A percentile compares a stretch with the other conserved stretches of the same genome.
Conservation (phyloP, 2,329 filamentous ascomycete genomes). For the Parastagonospora nodorum region DNA sequence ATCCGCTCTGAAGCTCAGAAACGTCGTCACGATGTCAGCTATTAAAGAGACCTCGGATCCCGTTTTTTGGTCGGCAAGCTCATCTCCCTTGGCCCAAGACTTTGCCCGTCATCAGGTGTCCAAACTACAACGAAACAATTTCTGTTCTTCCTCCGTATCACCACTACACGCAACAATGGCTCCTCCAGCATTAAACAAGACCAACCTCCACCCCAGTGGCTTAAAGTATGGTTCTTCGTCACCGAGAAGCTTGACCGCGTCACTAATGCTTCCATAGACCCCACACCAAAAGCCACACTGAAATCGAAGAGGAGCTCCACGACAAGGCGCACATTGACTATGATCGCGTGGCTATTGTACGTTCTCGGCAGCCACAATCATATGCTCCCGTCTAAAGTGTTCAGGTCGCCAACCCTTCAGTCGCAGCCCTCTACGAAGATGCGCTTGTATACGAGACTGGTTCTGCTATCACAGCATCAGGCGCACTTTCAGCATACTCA, state of each 20-base stretch:
- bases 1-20: constrained; percentile 24
- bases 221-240: constrained; percentile 70
- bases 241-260: too few species aligned
- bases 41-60: constrained; percentile 47
- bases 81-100: constrained; percentile 58
- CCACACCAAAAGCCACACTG: constrained; percentile 75
- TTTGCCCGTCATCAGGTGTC: constrained; percentile 62
- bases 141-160: constrained; percentile 62
- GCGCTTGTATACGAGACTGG: constrained; percentile 97
- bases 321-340: constrained; percentile 99
- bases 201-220: constrained; percentile 86
- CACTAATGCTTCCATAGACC: not conserved
- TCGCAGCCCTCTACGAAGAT: constrained; percentile 97
- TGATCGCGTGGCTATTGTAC: constrained; percentile 94
- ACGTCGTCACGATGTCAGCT: constrained; percentile 41
- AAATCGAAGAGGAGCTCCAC: constrained; percentile 96
- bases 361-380: constrained; percentile 41
- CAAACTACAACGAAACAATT: constrained; percentile 64
- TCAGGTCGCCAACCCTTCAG: constrained; percentile 86
- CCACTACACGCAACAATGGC: constrained; percentile 45
- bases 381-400: constrained; percentile 13
- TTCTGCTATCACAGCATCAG: constrained; percentile 93
- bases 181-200: constrained; percentile 78
- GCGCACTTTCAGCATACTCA: constrained; percentile 95
- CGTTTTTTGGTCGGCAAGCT: constrained; percentile 44